Evolutionary conservation across 352 stramenopile species (phyloP).

Genomic region (Phytopythium delawarense): DNA sequence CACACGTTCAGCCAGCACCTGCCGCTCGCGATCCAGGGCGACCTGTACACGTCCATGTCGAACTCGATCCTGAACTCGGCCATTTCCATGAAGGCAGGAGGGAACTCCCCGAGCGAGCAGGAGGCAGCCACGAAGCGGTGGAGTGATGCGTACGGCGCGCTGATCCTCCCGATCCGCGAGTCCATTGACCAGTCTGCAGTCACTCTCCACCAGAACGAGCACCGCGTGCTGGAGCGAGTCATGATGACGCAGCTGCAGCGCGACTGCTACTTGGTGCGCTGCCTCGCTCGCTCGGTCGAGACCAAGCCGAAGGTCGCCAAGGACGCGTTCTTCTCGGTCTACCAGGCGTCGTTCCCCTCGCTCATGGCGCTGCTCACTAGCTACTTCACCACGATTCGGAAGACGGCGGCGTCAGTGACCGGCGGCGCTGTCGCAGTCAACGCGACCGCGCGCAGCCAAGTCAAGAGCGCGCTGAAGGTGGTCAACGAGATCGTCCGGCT

Average conservation of each 20-base stretch:
- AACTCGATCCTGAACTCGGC: slow-evolving; percentile 77
- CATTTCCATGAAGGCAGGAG: slow-evolving; percentile 46
- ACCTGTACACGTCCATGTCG: slow-evolving; percentile 77
- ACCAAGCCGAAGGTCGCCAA: slow-evolving; percentile 77
- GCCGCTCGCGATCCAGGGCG: slow-evolving; percentile 61
- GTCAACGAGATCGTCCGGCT: slow-evolving; percentile 78
- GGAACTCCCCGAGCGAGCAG: slow-evolving; percentile 27
- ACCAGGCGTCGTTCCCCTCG: slow-evolving; percentile 50
- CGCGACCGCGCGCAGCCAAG: slow-evolving; percentile 15
- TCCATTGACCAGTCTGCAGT: slow-evolving; percentile 67
- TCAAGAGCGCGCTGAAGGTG: slow-evolving; percentile 65
- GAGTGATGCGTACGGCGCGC: slow-evolving; percentile 48
- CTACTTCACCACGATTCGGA: slow-evolving; percentile 64
- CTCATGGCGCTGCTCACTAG: slow-evolving; percentile 62
- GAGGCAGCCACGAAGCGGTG: slow-evolving; percentile 19
- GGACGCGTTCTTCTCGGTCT: slow-evolving; percentile 62
- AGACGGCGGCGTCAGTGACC: slow-evolving; percentile 21
- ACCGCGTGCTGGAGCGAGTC: slow-evolving; percentile 54
- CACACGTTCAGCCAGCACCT: slow-evolving; percentile 73
- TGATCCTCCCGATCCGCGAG: slow-evolving; percentile 65
- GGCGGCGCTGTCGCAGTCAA: slow-evolving; percentile 2
- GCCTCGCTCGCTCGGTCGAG: slow-evolving; percentile 60
- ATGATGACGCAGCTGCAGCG: slow-evolving; percentile 68
- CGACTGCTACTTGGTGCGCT: slow-evolving; percentile 67
- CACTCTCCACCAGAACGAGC: slow-evolving; percentile 66